Base-by-base conservation (phyloP, 2,329 filamentous ascomycete species). In the Aspergillus sp. region DNA sequence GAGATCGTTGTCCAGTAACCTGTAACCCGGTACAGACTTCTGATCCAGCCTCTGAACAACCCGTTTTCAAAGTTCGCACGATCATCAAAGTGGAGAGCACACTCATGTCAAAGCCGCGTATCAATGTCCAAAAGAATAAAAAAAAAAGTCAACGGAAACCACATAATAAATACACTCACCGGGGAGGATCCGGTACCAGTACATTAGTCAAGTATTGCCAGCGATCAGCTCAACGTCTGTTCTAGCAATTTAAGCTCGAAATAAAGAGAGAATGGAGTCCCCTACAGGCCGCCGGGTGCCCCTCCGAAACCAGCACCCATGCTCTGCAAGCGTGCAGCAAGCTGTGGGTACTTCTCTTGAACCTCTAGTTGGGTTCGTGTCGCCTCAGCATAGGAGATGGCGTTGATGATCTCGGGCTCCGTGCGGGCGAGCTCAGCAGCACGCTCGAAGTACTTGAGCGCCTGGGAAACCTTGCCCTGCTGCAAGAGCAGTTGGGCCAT, bases 401-500 rank as follows among this genome's bases (percentile, higher is more conserved):
- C 95, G 71, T 98, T 98, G 66, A 98, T 87, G 62, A 98, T 93
- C 80, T 99, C 95, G 59, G 90, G 91, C 70, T 97, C 93, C 34
- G 95, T 99, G 68, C 95, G 84, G 47, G 92, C 93, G 53, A 99
- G 86, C 79, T 98, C 93, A 27, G 93, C 95, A 2, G 95, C 95
- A 60, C 91, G 89, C 82, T 98, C 93, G 73, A 99, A 99, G 82
- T 98, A 98, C 77, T 89, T 91, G 64, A 99, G 86, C 0, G 95
- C 95, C 62, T 97, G 91, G 37, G 89, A 90, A 58, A 99, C 93
- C 80, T 97, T 97, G 76, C 95, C 95, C 81, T 98, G 95, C 77
- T 99, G 95, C 37, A 99, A 85, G 52, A 99, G 87, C 42, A 99
- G 86, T 78, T 99, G 95, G 11, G 95, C 95, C 91, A 99, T 97